Evolutionary conservation across 1,284 basidiomycete genomes (phyloP).

Genomic region (Schizophyllum commune): DNA sequence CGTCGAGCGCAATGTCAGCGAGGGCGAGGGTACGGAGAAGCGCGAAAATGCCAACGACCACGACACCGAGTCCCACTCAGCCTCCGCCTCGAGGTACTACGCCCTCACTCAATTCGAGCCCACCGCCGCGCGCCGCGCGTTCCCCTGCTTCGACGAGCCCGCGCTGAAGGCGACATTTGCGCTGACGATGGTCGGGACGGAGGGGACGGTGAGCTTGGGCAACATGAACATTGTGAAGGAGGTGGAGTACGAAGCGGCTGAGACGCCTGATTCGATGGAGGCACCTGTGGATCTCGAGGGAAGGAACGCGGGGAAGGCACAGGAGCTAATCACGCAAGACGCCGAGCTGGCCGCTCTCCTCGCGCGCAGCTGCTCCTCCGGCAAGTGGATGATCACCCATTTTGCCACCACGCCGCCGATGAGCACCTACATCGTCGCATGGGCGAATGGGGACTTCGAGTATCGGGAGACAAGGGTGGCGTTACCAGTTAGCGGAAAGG

Average conservation of each 20-base stretch:
- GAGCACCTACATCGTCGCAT: conserved; percentile 90
- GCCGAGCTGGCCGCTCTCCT: conserved; percentile 31
- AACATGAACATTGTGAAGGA: conserved; percentile 80
- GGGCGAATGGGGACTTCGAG: conserved; percentile 80
- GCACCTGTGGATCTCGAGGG: too few species aligned
- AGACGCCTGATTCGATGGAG: neutral
- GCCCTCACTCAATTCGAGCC: conserved; percentile 82
- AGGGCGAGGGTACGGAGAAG: too few species aligned
- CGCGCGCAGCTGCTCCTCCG: conserved; percentile 22
- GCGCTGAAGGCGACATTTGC: conserved; percentile 83
- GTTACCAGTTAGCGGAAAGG: conserved; percentile 78
- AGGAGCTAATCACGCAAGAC: conserved; percentile 7
- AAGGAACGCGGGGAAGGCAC: too few species aligned
- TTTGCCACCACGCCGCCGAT: conserved; percentile 78
- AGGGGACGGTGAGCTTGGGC: conserved; percentile 69
- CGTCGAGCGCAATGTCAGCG: too few species aligned
- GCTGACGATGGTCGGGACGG: conserved; percentile 79
- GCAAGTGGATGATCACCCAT: conserved; percentile 74
- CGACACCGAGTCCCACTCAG: too few species aligned
- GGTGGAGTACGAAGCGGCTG: conserved; percentile 27
- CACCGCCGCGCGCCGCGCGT: conserved; percentile 77
- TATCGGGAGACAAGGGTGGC: conserved; percentile 71
- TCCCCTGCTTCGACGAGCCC: conserved; percentile 94
- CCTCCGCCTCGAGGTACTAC: too few species aligned
- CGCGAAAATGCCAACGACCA: too few species aligned